Percentiles rank a stretch among this genome's conserved stretches.
Evolutionary conservation across 345 rosid genomes (phyloP).

Genomic region (Erysimum cheiranthoides): DNA sequence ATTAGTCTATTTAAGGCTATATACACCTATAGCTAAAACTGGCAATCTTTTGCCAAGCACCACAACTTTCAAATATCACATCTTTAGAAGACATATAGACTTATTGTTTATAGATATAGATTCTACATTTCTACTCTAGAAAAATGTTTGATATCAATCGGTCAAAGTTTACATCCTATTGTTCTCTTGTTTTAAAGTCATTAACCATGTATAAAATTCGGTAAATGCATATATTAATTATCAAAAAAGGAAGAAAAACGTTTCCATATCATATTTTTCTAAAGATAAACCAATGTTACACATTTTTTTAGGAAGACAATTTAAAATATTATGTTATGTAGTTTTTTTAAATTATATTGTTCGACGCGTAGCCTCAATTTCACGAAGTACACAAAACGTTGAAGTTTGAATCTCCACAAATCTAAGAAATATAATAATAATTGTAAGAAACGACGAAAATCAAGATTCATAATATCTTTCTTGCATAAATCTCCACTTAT

Average conservation of each 20-base stretch:
- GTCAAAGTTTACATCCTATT: neutral
- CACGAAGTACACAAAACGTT: conserved; percentile 2
- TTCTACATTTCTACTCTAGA: neutral
- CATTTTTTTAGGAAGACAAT: neutral
- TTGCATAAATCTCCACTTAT: conserved; percentile 28
- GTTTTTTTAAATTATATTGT: too few species aligned
- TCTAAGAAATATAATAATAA: neutral
- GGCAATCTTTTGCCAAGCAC: neutral
- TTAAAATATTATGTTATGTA: too few species aligned
- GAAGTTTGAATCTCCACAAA: conserved; percentile 16
- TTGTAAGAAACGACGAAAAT: conserved; percentile 21
- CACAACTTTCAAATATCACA: neutral
- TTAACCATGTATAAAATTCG: neutral
- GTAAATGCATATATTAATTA: too few species aligned
- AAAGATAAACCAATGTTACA: neutral
- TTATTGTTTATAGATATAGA: neutral
- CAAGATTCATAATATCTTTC: conserved; percentile 40
- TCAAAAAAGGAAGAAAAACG: neutral
- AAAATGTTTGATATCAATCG: neutral
- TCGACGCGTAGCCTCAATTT: conserved; percentile 11
- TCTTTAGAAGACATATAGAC: neutral
- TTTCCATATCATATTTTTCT: neutral
- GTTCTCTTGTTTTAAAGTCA: too few species aligned
- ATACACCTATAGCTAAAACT: neutral
- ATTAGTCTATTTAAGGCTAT: neutral